A percentile compares a stretch with the other conserved stretches of the same genome.
Evolutionary conservation across 495 filamentous ascomycete species (phyloP).

Genomic region (Lasiosphaeria miniovina): DNA sequence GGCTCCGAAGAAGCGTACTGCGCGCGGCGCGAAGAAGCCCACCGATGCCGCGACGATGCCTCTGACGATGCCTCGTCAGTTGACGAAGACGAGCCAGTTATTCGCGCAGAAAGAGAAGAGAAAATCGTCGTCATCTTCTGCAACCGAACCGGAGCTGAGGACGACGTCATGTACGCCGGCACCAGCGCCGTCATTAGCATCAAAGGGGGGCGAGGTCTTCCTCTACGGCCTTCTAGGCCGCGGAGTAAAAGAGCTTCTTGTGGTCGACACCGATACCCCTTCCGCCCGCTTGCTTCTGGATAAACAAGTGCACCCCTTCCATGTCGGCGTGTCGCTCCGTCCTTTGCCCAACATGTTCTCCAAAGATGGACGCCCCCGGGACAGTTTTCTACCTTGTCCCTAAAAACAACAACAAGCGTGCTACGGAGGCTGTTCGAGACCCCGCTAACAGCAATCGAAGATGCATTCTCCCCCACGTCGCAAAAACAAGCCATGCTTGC

Average conservation of each 20-base stretch:
- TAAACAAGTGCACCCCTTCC: conserved; percentile 3
- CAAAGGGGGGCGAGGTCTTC: conserved; percentile 58
- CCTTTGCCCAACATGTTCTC: conserved; percentile 9
- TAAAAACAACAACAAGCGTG: conserved; percentile 6
- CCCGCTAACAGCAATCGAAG: conserved; percentile 12
- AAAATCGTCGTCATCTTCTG: conserved; percentile 78
- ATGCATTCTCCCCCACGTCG: conserved; percentile 3
- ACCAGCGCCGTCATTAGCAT: conserved; percentile 80
- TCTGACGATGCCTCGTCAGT: no score
- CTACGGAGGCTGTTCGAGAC: conserved; percentile 8
- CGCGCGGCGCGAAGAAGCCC: no score
- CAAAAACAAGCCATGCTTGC: no score
- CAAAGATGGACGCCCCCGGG: conserved; percentile 12
- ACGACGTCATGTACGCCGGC: conserved; percentile 71
- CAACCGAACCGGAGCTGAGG: conserved; percentile 75
- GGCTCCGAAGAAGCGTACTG: no score
- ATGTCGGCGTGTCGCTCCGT: conserved; percentile 7
- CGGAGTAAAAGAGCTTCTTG: conserved; percentile 59
- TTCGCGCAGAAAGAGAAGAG: conserved; percentile 52
- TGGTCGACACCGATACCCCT: conserved; percentile 63
- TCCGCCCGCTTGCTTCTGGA: no score
- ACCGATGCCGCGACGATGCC: no score
- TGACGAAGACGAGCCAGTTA: conserved; percentile 69
- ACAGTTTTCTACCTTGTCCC: conserved; percentile 12
- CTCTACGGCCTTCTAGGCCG: conserved; percentile 70